Conservation (phyloP, 1,284 basidiomycete genomes). For the Ustilago tritici region DNA sequence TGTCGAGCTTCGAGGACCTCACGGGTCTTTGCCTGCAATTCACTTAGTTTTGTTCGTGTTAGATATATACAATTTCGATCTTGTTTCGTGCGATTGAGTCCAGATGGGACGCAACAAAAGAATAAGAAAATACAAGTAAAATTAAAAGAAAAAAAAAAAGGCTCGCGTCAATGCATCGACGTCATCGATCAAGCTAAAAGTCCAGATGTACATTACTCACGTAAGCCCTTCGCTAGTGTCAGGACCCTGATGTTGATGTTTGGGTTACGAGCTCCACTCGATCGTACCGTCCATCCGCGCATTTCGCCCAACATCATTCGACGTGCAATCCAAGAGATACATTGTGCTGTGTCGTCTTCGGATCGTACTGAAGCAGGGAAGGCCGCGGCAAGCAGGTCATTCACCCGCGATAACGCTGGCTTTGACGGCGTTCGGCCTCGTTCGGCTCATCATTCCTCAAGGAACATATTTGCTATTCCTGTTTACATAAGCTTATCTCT, state of each 20-base stretch:
- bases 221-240: conserved; percentile 2
- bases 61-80: too few species aligned
- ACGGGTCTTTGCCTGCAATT: too few species aligned
- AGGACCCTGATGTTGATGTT: not conserved
- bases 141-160: not conserved
- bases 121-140: not conserved
- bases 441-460: not conserved
- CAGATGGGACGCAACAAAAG: too few species aligned
- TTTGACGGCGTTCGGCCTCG: not conserved
- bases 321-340: not conserved
- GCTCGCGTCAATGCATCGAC: not conserved
- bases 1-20: too few species aligned
- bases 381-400: not conserved
- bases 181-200: not conserved
- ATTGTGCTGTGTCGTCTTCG: not conserved
- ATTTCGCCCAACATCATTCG: not conserved
- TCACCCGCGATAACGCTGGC: not conserved
- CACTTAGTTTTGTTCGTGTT: too few species aligned
- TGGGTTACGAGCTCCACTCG: conserved; percentile 10
- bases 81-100: too few species aligned
- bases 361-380: not conserved
- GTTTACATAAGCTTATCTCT: not conserved
- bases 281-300: not conserved
- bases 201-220: conserved; percentile 9
- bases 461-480: not conserved